Evolutionary conservation across 73 alveolate species (phyloP).

Genomic region (Stentor coeruleus): DNA sequence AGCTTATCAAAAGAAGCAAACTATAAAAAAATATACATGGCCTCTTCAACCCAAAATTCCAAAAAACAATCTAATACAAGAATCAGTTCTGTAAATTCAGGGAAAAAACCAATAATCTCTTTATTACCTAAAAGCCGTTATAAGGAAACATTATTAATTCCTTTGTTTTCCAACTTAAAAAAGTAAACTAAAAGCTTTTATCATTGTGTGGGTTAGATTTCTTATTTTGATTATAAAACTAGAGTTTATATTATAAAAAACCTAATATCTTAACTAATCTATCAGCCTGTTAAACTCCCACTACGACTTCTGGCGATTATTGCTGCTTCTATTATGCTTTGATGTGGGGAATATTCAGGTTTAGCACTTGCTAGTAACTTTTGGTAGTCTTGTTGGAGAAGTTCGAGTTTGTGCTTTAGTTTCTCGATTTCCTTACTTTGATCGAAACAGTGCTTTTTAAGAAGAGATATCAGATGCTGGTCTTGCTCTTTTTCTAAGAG

Average conservation of each 20-base stretch:
- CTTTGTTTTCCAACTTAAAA: too few relatives aligned
- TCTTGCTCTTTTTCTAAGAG: conserved; percentile 14
- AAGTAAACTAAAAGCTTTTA: too few relatives aligned
- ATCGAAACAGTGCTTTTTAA: neutral
- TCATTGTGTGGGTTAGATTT: too few relatives aligned
- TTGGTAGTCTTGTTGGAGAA: neutral
- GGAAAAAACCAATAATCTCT: too few relatives aligned
- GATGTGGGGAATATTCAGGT: neutral
- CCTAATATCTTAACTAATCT: too few relatives aligned
- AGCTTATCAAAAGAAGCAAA: neutral
- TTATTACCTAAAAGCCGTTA: too few relatives aligned
- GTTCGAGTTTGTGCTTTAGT: neutral
- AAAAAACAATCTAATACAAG: too few relatives aligned
- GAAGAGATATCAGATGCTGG: neutral
- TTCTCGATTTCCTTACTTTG: conserved; percentile 3
- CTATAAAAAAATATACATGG: neutral
- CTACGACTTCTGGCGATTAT: conserved; percentile 6
- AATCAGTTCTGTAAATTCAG: too few relatives aligned
- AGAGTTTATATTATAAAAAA: too few relatives aligned
- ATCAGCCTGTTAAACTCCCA: neutral
- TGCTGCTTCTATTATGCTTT: neutral
- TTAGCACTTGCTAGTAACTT: neutral
- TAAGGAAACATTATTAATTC: too few relatives aligned
- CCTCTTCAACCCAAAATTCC: too few relatives aligned
- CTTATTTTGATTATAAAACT: too few relatives aligned